phyloP scores from a whole-genome alignment of 176 grass and related monocot species.

The Themeda triandra region DNA sequence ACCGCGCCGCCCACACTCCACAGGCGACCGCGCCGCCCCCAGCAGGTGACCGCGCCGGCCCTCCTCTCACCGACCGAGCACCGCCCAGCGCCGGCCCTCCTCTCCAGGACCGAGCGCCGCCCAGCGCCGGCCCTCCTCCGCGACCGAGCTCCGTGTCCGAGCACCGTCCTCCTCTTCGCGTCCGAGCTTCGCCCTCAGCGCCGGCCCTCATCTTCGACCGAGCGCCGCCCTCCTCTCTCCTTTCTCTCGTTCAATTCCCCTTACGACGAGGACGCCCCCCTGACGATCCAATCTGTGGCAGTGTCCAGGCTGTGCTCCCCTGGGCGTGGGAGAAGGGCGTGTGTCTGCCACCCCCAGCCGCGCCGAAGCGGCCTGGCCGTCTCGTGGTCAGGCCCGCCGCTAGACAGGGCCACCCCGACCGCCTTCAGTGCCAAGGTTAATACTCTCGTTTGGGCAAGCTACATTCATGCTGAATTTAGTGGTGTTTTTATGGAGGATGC shows the following conservation, averaged over 20 bases:
- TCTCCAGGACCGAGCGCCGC: too few species aligned
- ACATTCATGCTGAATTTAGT: neutral
- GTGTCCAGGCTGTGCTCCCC: conserved; percentile 53
- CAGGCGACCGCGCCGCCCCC: too few species aligned
- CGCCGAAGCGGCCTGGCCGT: conserved; percentile 30
- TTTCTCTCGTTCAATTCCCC: neutral
- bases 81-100: too few species aligned
- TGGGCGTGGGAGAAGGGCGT: conserved; percentile 33
- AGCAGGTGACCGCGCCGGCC: too few species aligned
- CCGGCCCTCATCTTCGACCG: too few species aligned
- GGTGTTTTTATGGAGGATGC: neutral
- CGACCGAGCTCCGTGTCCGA: too few species aligned
- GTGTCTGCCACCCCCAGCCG: neutral
- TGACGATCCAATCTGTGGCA: conserved; percentile 39
- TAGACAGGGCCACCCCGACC: conserved; percentile 58
- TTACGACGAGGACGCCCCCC: neutral
- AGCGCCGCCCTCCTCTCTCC: too few species aligned
- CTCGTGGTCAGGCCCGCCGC: conserved; percentile 61
- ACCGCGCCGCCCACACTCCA: too few species aligned
- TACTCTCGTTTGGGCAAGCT: neutral
- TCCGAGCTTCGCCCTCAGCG: too few species aligned
- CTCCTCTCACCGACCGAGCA: too few species aligned
- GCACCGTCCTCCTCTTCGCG: too few species aligned
- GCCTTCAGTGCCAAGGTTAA: conserved; percentile 73
- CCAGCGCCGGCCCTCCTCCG: too few species aligned